Evolutionary conservation across 805 yeast genomes (phyloP), one percentile per base, ranked within the genome.

Genomic region (Yarrowia keelungensis): DNA sequence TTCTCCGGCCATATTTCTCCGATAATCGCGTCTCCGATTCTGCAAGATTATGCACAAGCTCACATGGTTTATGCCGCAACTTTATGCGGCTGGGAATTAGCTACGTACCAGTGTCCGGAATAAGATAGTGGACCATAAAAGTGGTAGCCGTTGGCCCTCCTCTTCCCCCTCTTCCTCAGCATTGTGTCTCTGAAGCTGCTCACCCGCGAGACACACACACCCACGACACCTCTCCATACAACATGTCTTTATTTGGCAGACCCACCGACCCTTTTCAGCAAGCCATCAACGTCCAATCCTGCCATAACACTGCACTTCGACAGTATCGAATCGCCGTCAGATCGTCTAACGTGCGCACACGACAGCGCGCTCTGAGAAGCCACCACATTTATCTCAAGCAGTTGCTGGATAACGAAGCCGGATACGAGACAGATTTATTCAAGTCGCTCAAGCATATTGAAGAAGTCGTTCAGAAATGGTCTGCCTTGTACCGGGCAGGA

Each of bases 61-160:
- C 65, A 59, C 65, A 43, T 42, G 65, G 43, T 59, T 59, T 36
- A 59, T 59, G 65, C 65, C 62, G 46, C 62, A 56, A 56, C 62
- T 56, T 8, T 26, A 56, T 41, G 62, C 46, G 62, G 62, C 47
- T 56, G 9, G 47, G 47, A 56, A 56, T 26, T n/a, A 41, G 46
- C 47, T 42, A 26, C 62, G 9, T 39, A 39, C 59, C 45, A 10
- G n/a, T 9, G 46, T 41, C 62, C 62, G 62, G 36, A 56, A 41
- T 56, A 41, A 56, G 62, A 26, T 35, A 35, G 35, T 16, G 32
- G 8, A 53, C 45, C 45, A 53, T 53, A 53, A 53, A 53, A 38
- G 32, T 14, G 39, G 32, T 4, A 14, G 45, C 35, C 59, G 45
- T 53, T 53, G 58, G 41, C 26, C 19, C 15, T 35, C 36, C 59